These are phyloP conservation scores for Curvularia spicifera DNA, from an alignment of 2,329 filamentous ascomycete genomes.

Conservation along the genomic window DNA sequence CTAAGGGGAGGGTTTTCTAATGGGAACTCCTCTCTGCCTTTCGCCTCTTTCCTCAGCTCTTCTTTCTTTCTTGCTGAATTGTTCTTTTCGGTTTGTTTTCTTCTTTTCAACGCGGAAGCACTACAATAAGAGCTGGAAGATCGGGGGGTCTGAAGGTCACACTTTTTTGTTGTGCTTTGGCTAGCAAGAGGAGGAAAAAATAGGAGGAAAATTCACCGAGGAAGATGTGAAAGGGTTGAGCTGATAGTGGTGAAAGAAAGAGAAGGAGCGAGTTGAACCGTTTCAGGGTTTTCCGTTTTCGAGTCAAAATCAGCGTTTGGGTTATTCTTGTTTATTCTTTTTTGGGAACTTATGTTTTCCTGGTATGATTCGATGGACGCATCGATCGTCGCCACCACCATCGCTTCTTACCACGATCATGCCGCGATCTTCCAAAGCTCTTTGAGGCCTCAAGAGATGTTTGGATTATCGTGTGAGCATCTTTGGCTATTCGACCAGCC, in stretches of 20 bases:
- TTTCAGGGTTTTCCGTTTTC: background rate
- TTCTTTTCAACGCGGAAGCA: background rate
- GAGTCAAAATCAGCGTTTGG: conserved; percentile 13
- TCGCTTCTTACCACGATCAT: conserved; percentile 10
- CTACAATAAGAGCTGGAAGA: conserved; percentile 30
- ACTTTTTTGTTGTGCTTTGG: conserved; percentile 5
- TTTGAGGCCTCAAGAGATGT: conserved; percentile 9
- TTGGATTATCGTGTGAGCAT: conserved; percentile 16
- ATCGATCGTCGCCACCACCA: conserved; percentile 1
- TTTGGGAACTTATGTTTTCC: conserved; percentile 8
- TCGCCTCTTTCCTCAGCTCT: background rate
- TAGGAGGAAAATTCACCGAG: background rate
- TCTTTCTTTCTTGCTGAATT: background rate
- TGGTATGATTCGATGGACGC: conserved; percentile 5
- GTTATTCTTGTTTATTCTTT: background rate
- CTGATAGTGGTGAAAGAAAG: background rate
- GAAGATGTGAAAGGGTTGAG: background rate
- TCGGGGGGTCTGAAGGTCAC: conserved; percentile 43
- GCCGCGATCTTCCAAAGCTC: conserved; percentile 9
- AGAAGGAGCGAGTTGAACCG: background rate
- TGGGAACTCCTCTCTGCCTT: background rate
- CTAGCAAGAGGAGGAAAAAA: background rate
- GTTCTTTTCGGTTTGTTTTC: background rate
- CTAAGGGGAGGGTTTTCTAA: background rate
- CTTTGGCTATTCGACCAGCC: conserved; percentile 30